Base-by-base conservation (phyloP, 805 yeast species). In the Metschnikowia kofuensis region DNA sequence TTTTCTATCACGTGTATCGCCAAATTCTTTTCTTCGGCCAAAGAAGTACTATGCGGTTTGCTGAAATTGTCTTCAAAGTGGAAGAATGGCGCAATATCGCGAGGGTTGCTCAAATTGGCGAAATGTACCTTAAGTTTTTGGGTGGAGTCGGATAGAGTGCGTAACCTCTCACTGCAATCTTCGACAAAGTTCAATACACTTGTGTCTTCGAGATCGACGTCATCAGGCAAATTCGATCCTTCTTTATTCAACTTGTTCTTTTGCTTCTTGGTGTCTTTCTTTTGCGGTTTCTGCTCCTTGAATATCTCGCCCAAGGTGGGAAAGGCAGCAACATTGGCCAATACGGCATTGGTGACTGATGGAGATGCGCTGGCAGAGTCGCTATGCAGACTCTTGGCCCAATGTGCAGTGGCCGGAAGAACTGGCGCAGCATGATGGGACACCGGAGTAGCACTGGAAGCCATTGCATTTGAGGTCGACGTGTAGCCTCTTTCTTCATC, bases 371-470 rank as follows among this genome's bases (percentile, higher is more conserved):
- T 62, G 34, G 64, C 66, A 8, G 66, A 63, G 12, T 53, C 56
- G 12, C 62, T 50, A 35, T 52, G 57, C 50, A 16, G 45, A 6
- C 46, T 30, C 50, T 64, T 66, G 7, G 74, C 73, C 56, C 57
- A 52, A 35, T 42, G 60, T 35, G 58, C 61, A 15, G 89, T 78
- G 1, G 85, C 77, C 8, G 94, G 94, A 44, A 87, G 74, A 3
- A 83, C 78, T 4, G 80, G 76, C 6, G 60, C 53, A 13, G 54
- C 42, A 30, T 51, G 50, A 15, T 29, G 36, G n/a, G 43, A 34
- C 12, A 44, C 47, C 12, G 51, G 53, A 21, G 56, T 46, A 8
- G 43, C 35, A 21, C 45, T 45, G 30, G 49, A 40, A 7, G 43
- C 45, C n/a, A 37, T 38, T 5, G 21, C 21, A 14, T 28, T 40